Conservation (phyloP, 257 asterid species). For the Solanum ahanhuiri region DNA sequence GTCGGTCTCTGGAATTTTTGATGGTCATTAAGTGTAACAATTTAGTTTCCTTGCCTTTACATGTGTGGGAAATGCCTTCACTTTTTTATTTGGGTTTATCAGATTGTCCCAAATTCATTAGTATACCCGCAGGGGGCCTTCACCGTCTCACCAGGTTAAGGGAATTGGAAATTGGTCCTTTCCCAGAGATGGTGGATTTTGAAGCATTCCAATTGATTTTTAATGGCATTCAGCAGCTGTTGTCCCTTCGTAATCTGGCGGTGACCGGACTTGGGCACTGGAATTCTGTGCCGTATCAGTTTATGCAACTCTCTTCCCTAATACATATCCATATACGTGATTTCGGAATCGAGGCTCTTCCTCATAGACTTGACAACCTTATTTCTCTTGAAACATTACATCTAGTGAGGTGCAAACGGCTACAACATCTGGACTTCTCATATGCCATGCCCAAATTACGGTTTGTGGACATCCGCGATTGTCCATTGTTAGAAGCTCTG, state of each 20-base stretch:
- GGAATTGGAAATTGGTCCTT: background rate
- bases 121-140: background rate
- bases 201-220: background rate
- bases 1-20: background rate
- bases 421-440: slow-evolving; percentile 3
- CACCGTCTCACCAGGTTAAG: background rate
- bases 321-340: rapidly evolving
- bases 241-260: background rate
- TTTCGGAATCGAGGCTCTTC: slow-evolving; percentile 14
- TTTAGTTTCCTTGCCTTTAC: background rate
- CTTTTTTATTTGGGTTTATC: rapidly evolving
- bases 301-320: slow-evolving; percentile 12
- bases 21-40: rapidly evolving
- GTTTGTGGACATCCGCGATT: rapidly evolving
- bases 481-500: background rate
- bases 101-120: background rate
- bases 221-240: background rate
- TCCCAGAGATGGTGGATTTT: background rate
- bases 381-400: background rate
- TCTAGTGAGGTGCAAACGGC: background rate
- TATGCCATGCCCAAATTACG: background rate
- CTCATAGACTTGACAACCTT: slow-evolving; percentile 12
- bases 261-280: background rate
- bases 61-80: background rate
- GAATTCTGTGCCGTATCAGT: slow-evolving; percentile 1